Evolutionary conservation across 306 rosid species (phyloP), one percentile per base, ranked within the genome.

Genomic region (Vachellia pachyceras): DNA sequence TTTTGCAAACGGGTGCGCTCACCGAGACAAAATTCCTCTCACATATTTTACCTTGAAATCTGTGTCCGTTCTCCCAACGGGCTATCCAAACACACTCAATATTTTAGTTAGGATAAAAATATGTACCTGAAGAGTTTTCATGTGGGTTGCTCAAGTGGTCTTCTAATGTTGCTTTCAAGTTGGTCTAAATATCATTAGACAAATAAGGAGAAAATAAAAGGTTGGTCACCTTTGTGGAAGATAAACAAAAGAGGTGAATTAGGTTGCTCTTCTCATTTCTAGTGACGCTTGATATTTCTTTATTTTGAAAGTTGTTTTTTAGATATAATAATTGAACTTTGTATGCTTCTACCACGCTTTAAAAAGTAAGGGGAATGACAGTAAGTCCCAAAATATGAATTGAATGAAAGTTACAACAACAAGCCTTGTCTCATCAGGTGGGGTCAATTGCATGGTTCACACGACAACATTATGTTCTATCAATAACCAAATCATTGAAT

Each of bases 241-340:
- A 13, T 63, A 33, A 33, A 61, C 40, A 11, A 17, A 61, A 7
- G 20, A 10, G 69, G 15, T 14, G 5, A 3, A 61, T 1, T 13
- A 5, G 41, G 41, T 33, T 63, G 20, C 42, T 63, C 33, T 63
- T 63, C 69, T 63, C 41, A 20, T 33, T 63, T 29, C 42, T 33
- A 17, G 37, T 67, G 33, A 44, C 7, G 29, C 23, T 22, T n/a
- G n/a, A 23, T 22, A 23, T 58, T 23, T 7, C 1, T 23, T 22
- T 23, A 22, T 57, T 72, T 72, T 72, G 55, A 49, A 57, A 72
- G 45, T 8, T 61, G 37, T n/a, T 46, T 20, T 36, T 35, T 37
- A 63, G 37, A 20, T 47, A 33, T 55, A 66, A 17, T 75, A 10
- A 72, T 66, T 41, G 68, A 66, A 8, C 20, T 73, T 73, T 64